Evolutionary conservation across 2,329 filamentous ascomycete species (phyloP).

Genomic region (Alternaria panax): DNA sequence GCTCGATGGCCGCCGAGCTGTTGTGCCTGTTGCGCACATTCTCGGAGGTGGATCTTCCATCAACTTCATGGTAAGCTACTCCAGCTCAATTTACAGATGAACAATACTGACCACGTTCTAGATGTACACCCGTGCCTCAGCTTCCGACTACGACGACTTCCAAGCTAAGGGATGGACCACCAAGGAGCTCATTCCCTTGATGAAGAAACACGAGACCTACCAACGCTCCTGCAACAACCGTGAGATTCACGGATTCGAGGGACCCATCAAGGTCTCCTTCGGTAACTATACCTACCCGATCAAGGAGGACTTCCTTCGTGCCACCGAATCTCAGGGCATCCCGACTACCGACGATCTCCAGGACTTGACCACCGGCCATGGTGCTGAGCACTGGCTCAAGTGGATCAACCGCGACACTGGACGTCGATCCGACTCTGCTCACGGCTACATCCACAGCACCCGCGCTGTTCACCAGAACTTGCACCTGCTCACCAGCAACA

Average conservation of each 20-base stretch:
- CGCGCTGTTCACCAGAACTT: constrained; percentile 73
- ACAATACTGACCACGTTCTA: constrained; percentile 33
- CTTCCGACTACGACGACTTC: constrained; percentile 79
- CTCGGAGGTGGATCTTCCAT: constrained; percentile 76
- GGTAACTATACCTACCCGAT: constrained; percentile 81
- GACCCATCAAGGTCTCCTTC: constrained; percentile 83
- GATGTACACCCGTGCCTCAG: constrained; percentile 77
- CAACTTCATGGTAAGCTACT: constrained; percentile 71
- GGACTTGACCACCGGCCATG: constrained; percentile 71
- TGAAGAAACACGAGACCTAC: constrained; percentile 84
- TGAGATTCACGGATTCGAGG: constrained; percentile 77
- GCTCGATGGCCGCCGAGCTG: constrained; percentile 73
- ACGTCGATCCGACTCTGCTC: constrained; percentile 77
- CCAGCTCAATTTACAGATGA: too few species aligned
- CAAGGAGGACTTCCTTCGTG: constrained; percentile 80
- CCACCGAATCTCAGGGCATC: constrained; percentile 76
- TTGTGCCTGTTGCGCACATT: constrained; percentile 77
- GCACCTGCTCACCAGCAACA: constrained; percentile 77
- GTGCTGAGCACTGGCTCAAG: constrained; percentile 84
- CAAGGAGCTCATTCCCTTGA: constrained; percentile 75
- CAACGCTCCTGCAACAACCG: constrained; percentile 63
- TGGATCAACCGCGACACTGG: constrained; percentile 79
- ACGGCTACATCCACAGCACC: constrained; percentile 80
- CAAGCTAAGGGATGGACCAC: constrained; percentile 81
- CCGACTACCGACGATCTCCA: constrained; percentile 78